These are phyloP conservation scores for Hypoxylon fragiforme DNA, from an alignment of 495 filamentous ascomycete species.

Conservation along the genomic window DNA sequence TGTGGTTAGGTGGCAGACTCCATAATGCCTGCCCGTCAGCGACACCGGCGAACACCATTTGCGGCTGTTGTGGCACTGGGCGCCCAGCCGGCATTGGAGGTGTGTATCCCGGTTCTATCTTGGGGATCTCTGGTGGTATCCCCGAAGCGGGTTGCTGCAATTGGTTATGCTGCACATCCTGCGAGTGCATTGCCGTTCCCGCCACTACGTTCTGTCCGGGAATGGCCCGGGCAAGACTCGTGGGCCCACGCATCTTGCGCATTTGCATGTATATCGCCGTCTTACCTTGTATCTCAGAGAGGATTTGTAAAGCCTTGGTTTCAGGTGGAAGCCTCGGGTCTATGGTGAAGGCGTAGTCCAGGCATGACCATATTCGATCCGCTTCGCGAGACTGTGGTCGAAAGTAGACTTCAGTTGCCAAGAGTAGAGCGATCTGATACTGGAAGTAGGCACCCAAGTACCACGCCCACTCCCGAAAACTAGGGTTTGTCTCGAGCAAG, in stretches of 20 bases:
- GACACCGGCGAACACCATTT: conserved; percentile 50
- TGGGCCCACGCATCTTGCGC: conserved; percentile 53
- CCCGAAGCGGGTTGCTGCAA: neutral
- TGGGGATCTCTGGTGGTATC: conserved; percentile 7
- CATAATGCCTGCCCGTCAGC: conserved; percentile 51
- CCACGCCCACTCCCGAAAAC: conserved; percentile 58
- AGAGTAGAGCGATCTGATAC: conserved; percentile 57
- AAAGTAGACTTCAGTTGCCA: conserved; percentile 59
- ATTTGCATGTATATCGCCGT: conserved; percentile 46
- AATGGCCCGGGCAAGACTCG: conserved; percentile 38
- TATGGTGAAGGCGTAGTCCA: conserved; percentile 72
- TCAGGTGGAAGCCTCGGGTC: conserved; percentile 50
- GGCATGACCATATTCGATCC: conserved; percentile 66
- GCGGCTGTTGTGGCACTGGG: conserved; percentile 22
- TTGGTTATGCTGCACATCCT: conserved; percentile 4
- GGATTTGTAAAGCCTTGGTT: conserved; percentile 43
- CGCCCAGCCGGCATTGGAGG: conserved; percentile 19
- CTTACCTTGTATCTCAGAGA: conserved; percentile 46
- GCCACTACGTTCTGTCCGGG: conserved; percentile 45
- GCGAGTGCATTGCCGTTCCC: conserved; percentile 34
- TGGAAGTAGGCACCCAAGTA: conserved; percentile 60
- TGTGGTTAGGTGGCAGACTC: conserved; percentile 44
- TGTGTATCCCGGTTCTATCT: conserved; percentile 24
- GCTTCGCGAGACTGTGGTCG: conserved; percentile 59
- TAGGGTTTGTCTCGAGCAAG: conserved; percentile 57